Percentiles rank a stretch among this genome's conserved stretches.
Evolutionary conservation across 2,329 filamentous ascomycete species (phyloP).

Genomic region (Lasiodiplodia gonubiensis): DNA sequence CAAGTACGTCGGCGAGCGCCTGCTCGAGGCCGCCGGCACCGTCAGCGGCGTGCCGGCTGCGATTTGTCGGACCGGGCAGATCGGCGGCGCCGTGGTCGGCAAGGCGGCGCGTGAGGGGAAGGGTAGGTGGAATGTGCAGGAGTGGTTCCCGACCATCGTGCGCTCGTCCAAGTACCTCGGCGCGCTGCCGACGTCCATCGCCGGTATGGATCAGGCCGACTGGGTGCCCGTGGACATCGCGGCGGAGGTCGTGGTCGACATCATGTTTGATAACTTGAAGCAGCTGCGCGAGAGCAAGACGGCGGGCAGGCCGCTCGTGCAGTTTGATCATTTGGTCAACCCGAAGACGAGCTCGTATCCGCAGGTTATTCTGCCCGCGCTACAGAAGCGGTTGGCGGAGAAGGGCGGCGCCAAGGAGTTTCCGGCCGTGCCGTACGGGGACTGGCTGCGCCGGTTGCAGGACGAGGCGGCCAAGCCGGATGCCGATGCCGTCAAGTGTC

Average conservation of each 20-base stretch:
- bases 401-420: not conserved
- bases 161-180: not conserved
- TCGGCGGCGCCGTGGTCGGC: not conserved
- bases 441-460: conserved; percentile 40
- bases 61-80: not conserved
- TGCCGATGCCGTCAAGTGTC: conserved; percentile 50
- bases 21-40: conserved; percentile 47
- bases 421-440: not conserved
- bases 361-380: not conserved
- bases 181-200: not conserved
- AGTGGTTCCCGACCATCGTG: conserved; percentile 1
- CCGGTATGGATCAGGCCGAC: not conserved
- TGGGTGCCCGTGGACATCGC: not conserved
- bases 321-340: not conserved
- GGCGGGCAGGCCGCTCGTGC: not conserved
- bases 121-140: not conserved
- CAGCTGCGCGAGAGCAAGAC: not conserved
- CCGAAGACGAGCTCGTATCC: not conserved
- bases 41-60: not conserved
- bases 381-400: not conserved
- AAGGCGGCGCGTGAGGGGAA: conserved; percentile 35
- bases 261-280: not conserved
- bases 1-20: conserved; percentile 62
- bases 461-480: conserved; percentile 40
- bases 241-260: not conserved